Percentiles rank a stretch among this genome's conserved stretches.
phyloP scores from a whole-genome alignment of 169 alveolate species.

The Plasmodium yoelii region DNA sequence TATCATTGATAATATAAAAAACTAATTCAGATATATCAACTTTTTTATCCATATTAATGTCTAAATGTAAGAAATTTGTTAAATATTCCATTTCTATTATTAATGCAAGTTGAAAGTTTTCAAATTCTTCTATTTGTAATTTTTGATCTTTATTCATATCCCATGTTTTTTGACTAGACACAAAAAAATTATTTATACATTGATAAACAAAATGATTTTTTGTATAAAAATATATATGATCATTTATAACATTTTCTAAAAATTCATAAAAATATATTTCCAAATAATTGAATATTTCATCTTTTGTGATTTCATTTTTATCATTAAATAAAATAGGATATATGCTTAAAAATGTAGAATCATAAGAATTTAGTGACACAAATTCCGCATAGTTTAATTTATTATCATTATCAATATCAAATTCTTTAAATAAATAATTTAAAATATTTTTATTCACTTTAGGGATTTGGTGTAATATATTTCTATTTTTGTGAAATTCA shows the following conservation, averaged over 20 bases:
- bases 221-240: not conserved
- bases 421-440: constrained; percentile 21
- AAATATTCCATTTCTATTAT: constrained; percentile 21
- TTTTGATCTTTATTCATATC: constrained; percentile 42
- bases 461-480: constrained; percentile 12
- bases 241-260: constrained; percentile 12
- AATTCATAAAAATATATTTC: constrained; percentile 42
- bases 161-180: constrained; percentile 17
- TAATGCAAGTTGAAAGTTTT: constrained; percentile 24
- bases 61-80: constrained; percentile 38
- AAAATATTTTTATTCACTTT: constrained; percentile 16
- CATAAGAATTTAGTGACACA: constrained; percentile 55
- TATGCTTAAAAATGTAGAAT: constrained; percentile 24
- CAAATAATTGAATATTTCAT: constrained; percentile 5
- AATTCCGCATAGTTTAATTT: constrained; percentile 46
- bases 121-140: constrained; percentile 54
- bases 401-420: constrained; percentile 44
- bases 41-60: constrained; percentile 27
- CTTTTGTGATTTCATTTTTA: not conserved
- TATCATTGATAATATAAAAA: constrained; percentile 17
- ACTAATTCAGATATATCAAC: constrained; percentile 42
- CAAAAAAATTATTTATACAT: constrained; percentile 9
- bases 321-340: constrained; percentile 23
- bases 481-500: constrained; percentile 37
- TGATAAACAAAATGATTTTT: not conserved